phyloP scores from a whole-genome alignment of 2,329 filamentous ascomycete species.

The Penicillium concentricum region DNA sequence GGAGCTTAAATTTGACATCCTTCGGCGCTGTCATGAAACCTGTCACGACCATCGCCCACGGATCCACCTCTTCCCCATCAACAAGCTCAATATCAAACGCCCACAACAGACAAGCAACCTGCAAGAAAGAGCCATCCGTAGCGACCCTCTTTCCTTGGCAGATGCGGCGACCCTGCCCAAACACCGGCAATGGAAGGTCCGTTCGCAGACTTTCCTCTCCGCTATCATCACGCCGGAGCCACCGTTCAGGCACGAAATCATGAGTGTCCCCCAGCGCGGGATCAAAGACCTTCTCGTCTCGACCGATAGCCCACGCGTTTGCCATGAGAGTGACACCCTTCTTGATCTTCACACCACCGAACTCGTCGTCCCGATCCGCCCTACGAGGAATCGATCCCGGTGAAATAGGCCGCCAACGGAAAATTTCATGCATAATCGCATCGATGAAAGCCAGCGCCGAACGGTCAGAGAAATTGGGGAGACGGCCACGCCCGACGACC shows the following conservation, averaged over 20 bases:
- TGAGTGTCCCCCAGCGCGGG: slow-evolving; percentile 14
- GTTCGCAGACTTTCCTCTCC: slow-evolving; percentile 11
- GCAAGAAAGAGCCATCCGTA: slow-evolving; percentile 22
- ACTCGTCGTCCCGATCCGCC: slow-evolving; percentile 48
- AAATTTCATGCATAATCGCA: slow-evolving; percentile 36
- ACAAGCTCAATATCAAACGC: slow-evolving; percentile 21
- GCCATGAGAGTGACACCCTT: slow-evolving; percentile 48
- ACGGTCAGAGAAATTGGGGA: slow-evolving; percentile 36
- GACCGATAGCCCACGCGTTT: slow-evolving; percentile 48
- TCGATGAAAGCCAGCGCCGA: slow-evolving; percentile 32
- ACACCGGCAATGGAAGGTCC: slow-evolving; percentile 22
- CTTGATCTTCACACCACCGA: slow-evolving; percentile 49
- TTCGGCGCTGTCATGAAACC: slow-evolving; percentile 27
- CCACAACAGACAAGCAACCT: slow-evolving; percentile 24
- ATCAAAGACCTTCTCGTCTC: slow-evolving; percentile 41
- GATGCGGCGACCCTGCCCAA: slow-evolving; percentile 23
- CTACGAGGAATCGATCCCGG: slow-evolving; percentile 51
- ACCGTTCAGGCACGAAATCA: slow-evolving; percentile 22
- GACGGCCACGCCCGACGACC: slow-evolving; percentile 32
- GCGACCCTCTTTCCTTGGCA: slow-evolving; percentile 25
- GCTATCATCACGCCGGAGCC: slow-evolving; percentile 9
- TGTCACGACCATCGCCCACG: slow-evolving; percentile 22
- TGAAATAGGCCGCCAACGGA: slow-evolving; percentile 44
- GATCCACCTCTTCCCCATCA: slow-evolving; percentile 19
- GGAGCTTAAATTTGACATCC: slow-evolving; percentile 18